Base-by-base conservation (phyloP, 2,329 filamentous ascomycete genomes). In the Tolypocladium paradoxum region DNA sequence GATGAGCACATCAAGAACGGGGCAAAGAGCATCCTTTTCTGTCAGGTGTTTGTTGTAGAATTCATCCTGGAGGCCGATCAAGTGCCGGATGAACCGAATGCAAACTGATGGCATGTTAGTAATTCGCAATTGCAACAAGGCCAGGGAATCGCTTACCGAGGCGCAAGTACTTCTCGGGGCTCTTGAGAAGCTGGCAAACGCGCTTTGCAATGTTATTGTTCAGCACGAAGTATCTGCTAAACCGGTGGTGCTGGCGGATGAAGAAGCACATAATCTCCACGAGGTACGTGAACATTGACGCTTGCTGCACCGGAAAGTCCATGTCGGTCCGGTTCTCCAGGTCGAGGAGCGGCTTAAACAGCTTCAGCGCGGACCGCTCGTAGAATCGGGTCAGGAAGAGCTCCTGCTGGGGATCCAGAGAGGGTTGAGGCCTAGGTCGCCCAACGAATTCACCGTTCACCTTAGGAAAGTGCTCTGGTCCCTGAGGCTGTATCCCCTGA, bases 181-280 rank as follows among this genome's bases (percentile, higher is more conserved):
- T 91, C 46, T 76, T 75, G 58, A 99, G 79, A 56, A 99, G 79
- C 68, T 95, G 90, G 49, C 85, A 84, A 56, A 96, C 85, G 40
- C 91, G 83, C 56, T 84, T 79, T 8, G 87, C 83, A 46, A 97
- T 76, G 54, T 87, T 84, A 68, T 96, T 83, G 12, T 82, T 82
- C 57, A 95, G 76, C 29, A 97, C 86, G 64, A 96, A 96, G 63
- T 84, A 88, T 68, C 95, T 93, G 73, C 87, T 91, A 61, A 90
- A 84, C 62, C 88, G 84, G 40, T 87, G 81, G 69, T 97, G 92
- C 64, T 95, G 88, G 40, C 91, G 84, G 58, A 96, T 84, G 68
- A 96, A 96, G 73, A 95, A 97, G 66, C 88, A 91, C 50, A 97
- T 78, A 31, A 96, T 88, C 65, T 99, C 93, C 52, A 96, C 87